A percentile compares a stretch with the other conserved stretches of the same genome.
phyloP scores from a whole-genome alignment of 2,329 filamentous ascomycete genomes.

The Colletotrichum tofieldiae region DNA sequence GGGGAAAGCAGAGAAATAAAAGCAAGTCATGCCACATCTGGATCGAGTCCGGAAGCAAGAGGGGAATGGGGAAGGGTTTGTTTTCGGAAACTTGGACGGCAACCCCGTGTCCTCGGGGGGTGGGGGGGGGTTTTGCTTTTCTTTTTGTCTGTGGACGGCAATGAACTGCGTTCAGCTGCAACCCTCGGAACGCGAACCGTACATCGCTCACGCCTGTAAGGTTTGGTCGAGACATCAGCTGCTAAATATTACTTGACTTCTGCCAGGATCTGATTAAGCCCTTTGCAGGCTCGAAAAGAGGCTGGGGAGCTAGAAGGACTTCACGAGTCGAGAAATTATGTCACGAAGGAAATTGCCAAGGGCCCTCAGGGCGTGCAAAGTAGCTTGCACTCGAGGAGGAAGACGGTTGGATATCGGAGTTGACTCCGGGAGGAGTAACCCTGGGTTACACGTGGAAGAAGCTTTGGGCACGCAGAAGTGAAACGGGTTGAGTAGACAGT shows the following conservation, averaged over 20 bases:
- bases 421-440: neutral
- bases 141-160: neutral
- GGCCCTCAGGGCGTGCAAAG: too few relatives aligned
- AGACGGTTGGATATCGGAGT: conserved; percentile 2
- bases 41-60: neutral
- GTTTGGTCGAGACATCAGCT: neutral
- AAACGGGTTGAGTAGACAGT: conserved; percentile 11
- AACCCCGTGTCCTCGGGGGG: neutral
- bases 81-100: neutral
- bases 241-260: too few relatives aligned
- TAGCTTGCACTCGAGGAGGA: neutral
- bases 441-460: neutral
- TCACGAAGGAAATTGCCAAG: neutral
- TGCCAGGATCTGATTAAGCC: neutral
- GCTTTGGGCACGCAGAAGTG: neutral
- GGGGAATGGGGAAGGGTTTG: neutral
- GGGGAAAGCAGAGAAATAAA: neutral
- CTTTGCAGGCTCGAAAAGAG: neutral
- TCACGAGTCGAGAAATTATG: neutral
- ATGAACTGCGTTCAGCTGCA: neutral
- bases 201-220: neutral
- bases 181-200: neutral
- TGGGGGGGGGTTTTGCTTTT: neutral
- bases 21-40: neutral
- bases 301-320: neutral